Evolutionary conservation across 2,329 filamentous ascomycete genomes (phyloP).

Genomic region (Boeremia lycopersici): DNA sequence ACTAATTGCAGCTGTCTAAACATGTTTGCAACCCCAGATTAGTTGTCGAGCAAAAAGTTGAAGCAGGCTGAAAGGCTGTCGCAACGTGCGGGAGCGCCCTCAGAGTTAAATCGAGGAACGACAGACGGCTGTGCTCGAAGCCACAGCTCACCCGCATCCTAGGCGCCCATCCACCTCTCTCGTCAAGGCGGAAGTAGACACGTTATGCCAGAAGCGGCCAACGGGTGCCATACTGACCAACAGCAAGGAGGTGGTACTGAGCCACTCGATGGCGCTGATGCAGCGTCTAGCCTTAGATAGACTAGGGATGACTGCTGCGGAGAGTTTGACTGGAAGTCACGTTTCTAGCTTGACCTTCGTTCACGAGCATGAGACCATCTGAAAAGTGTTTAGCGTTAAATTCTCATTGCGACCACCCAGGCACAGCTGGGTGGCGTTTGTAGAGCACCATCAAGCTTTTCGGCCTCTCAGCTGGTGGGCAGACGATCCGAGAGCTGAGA

Average conservation of each 20-base stretch:
- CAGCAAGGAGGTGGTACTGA: conserved; percentile 3
- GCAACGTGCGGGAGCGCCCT: neutral
- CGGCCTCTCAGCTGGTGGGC: conserved; percentile 2
- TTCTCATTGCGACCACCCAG: neutral
- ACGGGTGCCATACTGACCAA: conserved; percentile 5
- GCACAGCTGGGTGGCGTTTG: neutral
- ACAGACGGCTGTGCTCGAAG: conserved; percentile 9
- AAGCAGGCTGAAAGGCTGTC: neutral
- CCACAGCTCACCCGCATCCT: conserved; percentile 12
- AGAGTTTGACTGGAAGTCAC: neutral
- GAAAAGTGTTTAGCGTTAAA: neutral
- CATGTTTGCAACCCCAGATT: conserved; percentile 19
- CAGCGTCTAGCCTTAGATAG: conserved; percentile 4
- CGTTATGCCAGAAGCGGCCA: conserved; percentile 15
- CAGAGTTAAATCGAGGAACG: conserved; percentile 9
- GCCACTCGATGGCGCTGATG: neutral
- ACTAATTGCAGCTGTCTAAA: conserved; percentile 17
- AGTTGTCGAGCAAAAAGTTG: neutral
- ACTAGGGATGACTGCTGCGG: conserved; percentile 3
- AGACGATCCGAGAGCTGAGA: conserved; percentile 4
- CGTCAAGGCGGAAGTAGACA: conserved; percentile 4
- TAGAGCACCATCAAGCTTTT: conserved; percentile 8
- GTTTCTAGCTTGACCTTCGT: neutral
- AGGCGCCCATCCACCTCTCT: conserved; percentile 15
- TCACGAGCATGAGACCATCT: neutral